These are phyloP conservation scores for Apiospora sp. DNA, from an alignment of 2,329 filamentous ascomycete species.

Conservation along the genomic window DNA sequence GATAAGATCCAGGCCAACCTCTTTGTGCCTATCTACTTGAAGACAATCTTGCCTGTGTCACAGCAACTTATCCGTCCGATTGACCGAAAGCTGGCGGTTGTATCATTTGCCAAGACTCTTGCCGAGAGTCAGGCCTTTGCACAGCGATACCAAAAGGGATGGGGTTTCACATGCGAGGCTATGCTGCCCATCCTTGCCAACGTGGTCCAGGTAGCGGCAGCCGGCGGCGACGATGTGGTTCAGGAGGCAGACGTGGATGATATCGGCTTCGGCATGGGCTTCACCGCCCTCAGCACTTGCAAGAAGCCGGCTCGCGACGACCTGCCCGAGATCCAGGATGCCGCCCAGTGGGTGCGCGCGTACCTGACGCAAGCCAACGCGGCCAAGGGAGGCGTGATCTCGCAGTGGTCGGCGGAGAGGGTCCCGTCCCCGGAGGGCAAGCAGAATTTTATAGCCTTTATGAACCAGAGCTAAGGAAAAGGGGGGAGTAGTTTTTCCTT, in stretches of 20 bases:
- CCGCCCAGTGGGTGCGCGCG: constrained; percentile 83
- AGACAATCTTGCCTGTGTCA: constrained; percentile 86
- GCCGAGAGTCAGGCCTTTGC: constrained; percentile 87
- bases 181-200: constrained; percentile 89
- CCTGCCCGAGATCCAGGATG: constrained; percentile 84
- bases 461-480: constrained; percentile 36
- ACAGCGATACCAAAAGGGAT: constrained; percentile 84
- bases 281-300: constrained; percentile 92
- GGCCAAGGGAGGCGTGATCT: constrained; percentile 75
- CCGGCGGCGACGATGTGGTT: constrained; percentile 77
- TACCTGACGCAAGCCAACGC: constrained; percentile 81
- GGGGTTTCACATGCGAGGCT: constrained; percentile 89
- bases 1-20: constrained; percentile 81
- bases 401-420: constrained; percentile 72
- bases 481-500: not conserved
- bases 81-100: constrained; percentile 91
- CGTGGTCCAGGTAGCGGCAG: constrained; percentile 72
- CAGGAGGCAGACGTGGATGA: constrained; percentile 93
- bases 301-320: constrained; percentile 77
- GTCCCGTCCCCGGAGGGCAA: constrained; percentile 67
- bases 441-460: constrained; percentile 59
- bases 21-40: constrained; percentile 86
- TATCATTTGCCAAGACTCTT: constrained; percentile 92
- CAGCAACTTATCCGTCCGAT: constrained; percentile 86
- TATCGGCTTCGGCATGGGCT: constrained; percentile 92